phyloP scores from a whole-genome alignment of 2,329 filamentous ascomycete genomes.

The Fusarium drepaniforme region DNA sequence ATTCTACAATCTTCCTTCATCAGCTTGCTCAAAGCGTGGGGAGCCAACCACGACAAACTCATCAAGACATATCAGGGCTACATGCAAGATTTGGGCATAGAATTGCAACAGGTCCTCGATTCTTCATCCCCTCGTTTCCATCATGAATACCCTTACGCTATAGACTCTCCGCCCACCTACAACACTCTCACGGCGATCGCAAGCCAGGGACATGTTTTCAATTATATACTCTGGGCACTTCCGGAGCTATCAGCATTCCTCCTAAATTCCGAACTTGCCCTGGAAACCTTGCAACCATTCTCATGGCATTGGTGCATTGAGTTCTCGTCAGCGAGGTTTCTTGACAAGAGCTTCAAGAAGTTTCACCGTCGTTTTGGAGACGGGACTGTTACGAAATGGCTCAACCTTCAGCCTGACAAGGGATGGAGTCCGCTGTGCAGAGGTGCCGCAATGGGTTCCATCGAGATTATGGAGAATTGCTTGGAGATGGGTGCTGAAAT shows the following conservation, averaged over 20 bases:
- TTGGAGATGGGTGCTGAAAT: constrained; percentile 5
- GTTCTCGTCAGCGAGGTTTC: fast-evolving
- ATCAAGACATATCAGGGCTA: not conserved
- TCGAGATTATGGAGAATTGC: constrained; percentile 7
- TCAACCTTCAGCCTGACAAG: not conserved
- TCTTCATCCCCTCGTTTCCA: not conserved
- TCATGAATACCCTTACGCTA: not conserved
- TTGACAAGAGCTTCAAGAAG: not conserved
- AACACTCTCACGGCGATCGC: not conserved
- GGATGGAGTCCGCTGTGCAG: constrained; percentile 28
- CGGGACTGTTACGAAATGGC: not conserved
- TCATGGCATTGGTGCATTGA: not conserved
- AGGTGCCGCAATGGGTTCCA: not conserved
- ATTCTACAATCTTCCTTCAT: not conserved
- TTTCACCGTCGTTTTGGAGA: not conserved
- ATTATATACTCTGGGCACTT: not conserved
- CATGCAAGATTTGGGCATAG: not conserved
- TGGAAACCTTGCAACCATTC: not conserved
- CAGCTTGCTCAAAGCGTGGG: not conserved
- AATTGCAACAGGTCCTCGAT: not conserved
- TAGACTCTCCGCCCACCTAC: not conserved
- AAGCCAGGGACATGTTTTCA: not conserved
- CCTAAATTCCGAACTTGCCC: not conserved
- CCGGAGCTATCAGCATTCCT: not conserved
- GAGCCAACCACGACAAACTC: not conserved